Percentiles rank a stretch among this genome's conserved stretches.
phyloP scores from a whole-genome alignment of 768 basidiomycete genomes.

The Lactarius vividus region DNA sequence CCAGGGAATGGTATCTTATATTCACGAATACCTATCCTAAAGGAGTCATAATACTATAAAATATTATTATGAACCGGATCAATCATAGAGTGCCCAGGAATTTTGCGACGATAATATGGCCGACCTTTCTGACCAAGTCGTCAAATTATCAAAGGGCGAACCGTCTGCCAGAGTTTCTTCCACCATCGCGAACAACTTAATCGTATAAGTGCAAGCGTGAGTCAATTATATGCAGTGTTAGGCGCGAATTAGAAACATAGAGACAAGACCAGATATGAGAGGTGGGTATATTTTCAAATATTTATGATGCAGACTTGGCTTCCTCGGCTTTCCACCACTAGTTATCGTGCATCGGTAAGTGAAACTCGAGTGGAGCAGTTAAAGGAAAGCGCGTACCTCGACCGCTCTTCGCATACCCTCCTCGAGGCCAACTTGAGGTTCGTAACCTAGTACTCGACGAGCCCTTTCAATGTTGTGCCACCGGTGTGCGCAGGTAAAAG shows the following conservation, averaged over 20 bases:
- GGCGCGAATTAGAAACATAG: not conserved
- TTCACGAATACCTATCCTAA: not conserved
- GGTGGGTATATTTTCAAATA: not conserved
- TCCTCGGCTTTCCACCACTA: constrained; percentile 30
- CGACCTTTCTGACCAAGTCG: not conserved
- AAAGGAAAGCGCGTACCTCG: constrained; percentile 49
- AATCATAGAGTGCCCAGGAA: not conserved
- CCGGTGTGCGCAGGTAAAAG: constrained; percentile 71
- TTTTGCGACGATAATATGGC: not conserved
- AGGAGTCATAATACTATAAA: not conserved
- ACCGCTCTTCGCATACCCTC: constrained; percentile 82
- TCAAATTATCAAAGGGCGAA: not conserved
- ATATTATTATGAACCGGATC: not conserved
- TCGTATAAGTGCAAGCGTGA: not conserved
- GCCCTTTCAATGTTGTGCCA: constrained; percentile 97
- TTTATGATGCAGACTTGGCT: constrained; percentile 23
- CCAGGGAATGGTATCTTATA: not conserved
- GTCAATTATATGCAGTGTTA: not conserved
- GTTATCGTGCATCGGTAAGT: not conserved
- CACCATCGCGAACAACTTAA: not conserved
- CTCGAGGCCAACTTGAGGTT: constrained; percentile 83
- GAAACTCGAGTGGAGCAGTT: not conserved
- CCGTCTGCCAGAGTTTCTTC: not conserved
- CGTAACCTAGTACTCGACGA: constrained; percentile 86
- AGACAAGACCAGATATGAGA: not conserved